Conservation (phyloP, 345 rosid species). For the Cardamine chenopodiifolia region DNA sequence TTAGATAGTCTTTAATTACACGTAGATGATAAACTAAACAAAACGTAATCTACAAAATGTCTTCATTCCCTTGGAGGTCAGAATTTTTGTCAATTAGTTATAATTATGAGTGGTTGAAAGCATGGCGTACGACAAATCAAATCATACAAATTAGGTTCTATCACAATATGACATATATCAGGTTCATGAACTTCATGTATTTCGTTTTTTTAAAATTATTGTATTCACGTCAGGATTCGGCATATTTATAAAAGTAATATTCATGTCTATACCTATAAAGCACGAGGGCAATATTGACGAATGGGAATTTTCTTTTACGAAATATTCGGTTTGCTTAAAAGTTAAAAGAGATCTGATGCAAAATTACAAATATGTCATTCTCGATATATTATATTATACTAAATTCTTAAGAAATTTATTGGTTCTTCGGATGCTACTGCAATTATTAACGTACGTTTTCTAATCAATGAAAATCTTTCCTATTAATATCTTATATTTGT, state of each 20-base stretch:
- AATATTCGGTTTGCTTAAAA: constrained; percentile 20
- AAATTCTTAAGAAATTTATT: neutral
- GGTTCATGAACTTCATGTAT: constrained; percentile 37
- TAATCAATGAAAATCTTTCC: neutral
- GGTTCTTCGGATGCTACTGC: constrained; percentile 6
- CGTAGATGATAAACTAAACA: neutral
- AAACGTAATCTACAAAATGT: constrained; percentile 1
- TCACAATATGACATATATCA: constrained; percentile 12
- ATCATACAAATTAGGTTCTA: constrained; percentile 27
- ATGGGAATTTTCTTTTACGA: constrained; percentile 10
- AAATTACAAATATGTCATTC: constrained; percentile 23
- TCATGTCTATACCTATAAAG: neutral
- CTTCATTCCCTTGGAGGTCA: constrained; percentile 15
- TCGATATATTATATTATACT: neutral
- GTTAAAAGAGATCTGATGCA: constrained; percentile 21
- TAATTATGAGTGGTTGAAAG: constrained; percentile 21
- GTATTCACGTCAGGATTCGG: constrained; percentile 16
- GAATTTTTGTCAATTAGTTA: constrained; percentile 26
- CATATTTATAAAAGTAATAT: constrained; percentile 10
- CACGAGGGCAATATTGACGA: neutral
- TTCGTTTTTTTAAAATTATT: neutral
- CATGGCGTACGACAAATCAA: constrained; percentile 29
- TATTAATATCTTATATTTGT: neutral
- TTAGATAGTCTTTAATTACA: neutral
- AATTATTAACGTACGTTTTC: neutral